A percentile compares a stretch with the other conserved stretches of the same genome.
Conservation (phyloP, 192 early-diverging fungal genomes). For the Neocallimastix lanati region DNA sequence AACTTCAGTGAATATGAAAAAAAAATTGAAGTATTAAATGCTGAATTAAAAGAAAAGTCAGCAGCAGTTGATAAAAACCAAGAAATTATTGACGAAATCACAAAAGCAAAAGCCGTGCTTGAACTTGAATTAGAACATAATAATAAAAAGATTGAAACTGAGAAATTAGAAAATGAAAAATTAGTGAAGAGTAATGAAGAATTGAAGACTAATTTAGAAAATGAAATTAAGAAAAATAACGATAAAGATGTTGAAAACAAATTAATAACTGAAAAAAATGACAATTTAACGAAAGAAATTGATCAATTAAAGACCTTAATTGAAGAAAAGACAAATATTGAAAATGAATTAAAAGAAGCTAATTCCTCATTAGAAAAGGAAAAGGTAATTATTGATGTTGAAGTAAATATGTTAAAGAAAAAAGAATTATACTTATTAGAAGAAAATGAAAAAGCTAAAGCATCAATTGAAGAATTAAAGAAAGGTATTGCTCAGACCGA, state of each 20-base stretch:
- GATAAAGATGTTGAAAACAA: neutral
- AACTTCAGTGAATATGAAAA: neutral
- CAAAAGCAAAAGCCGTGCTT: neutral
- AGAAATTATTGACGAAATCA: neutral
- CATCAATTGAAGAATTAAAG: neutral
- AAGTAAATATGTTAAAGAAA: neutral
- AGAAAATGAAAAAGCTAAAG: neutral
- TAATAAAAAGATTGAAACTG: neutral
- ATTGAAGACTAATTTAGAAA: neutral
- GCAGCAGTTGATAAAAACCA: neutral
- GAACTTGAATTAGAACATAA: neutral
- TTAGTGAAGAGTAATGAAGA: neutral
- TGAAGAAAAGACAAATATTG: neutral
- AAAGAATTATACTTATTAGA: neutral
- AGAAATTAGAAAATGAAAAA: neutral
- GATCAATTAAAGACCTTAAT: neutral
- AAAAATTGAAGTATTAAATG: neutral
- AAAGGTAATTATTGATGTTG: neutral
- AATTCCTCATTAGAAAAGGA: neutral
- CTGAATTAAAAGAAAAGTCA: neutral
- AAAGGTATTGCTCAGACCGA: neutral
- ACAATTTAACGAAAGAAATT: neutral
- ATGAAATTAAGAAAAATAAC: neutral
- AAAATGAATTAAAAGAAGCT: neutral
- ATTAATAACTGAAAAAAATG: neutral